Base-by-base conservation (phyloP, 306 rosid species). In the Ziziphus jujuba region DNA sequence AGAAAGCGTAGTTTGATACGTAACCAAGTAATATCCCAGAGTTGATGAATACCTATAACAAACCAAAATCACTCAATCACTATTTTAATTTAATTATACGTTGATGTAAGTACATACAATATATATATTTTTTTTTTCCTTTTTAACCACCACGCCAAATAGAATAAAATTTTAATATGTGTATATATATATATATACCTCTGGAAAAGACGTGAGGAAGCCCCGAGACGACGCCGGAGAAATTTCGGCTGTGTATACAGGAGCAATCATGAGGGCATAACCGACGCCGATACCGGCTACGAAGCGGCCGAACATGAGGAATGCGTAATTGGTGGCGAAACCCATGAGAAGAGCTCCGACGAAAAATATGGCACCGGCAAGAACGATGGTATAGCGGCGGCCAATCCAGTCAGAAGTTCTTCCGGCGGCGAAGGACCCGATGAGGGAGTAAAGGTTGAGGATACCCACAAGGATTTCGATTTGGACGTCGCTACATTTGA, bases 401-500 rank as follows among this genome's bases (percentile, higher is more conserved):
- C 96, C 91, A 0, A 89, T 84, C 88, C 91, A 75, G 43, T 89
- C 96, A 5, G 87, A 89, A 9, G 87, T 84, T 62, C 79, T 74
- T 2, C 91, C 96, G 2, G 86, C 87, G 2, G 79, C 79, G 38
- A 73, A 57, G 0, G 96, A 82, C 5, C 96, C 96, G 22, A 89
- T 50, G 0, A 86, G 75, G 2, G 83, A 74, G 81, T 72, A 82
- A 0, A 89, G 70, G 72, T 86, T 84, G 16, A 89, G 65, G 59
- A 86, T 70, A 0, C 96, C 96, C 0, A 79, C 20, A 34, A 84
- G 60, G 17, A 89, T 48, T 45, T 84, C 90, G 0, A 84, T 71
- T 55, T 86, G 55, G 5, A 72, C 81, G 56, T 89, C 89, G n/a
- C 0, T 76, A 25, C 2, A 87, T 56, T 80, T 76, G 0, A 87